Conservation (phyloP, 1,139 yeast genomes). For the Yamadazyma pseudoaaseri region DNA sequence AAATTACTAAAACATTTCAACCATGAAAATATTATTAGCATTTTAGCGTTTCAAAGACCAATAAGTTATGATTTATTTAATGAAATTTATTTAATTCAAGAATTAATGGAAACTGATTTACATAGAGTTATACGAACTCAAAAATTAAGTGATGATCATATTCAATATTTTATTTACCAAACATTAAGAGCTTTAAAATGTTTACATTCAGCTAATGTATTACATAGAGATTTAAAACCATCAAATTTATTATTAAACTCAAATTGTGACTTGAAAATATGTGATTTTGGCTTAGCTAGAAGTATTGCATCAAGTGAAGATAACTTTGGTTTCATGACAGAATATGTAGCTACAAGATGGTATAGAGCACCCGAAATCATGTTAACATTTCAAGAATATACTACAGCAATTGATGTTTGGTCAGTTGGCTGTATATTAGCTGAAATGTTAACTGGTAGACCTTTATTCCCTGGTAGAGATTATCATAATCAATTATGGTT, state of each 20-base stretch:
- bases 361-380: constrained; percentile 97
- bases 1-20: constrained; percentile 81
- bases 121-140: constrained; percentile 90
- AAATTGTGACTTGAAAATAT: constrained; percentile 92
- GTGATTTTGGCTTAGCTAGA: constrained; percentile 96
- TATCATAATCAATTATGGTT: constrained; percentile 86
- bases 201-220: constrained; percentile 92
- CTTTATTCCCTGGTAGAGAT: constrained; percentile 92
- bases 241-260: constrained; percentile 92
- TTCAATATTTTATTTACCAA: constrained; percentile 90
- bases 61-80: constrained; percentile 67
- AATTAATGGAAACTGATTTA: constrained; percentile 93
- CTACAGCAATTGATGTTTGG: constrained; percentile 97
- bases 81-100: constrained; percentile 92
- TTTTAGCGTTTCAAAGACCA: constrained; percentile 90
- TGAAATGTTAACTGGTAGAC: constrained; percentile 83
- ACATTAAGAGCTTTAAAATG: constrained; percentile 83
- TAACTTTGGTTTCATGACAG: constrained; percentile 92
- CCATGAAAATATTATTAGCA: constrained; percentile 90
- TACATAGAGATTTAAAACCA: constrained; percentile 93
- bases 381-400: constrained; percentile 88
- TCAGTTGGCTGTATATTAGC: constrained; percentile 96
- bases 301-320: constrained; percentile 85
- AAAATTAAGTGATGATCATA: constrained; percentile 82
- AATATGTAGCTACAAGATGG: constrained; percentile 98